Evolutionary conservation across 2,329 filamentous ascomycete genomes (phyloP).

Genomic region (Acrocalymma vagum): DNA sequence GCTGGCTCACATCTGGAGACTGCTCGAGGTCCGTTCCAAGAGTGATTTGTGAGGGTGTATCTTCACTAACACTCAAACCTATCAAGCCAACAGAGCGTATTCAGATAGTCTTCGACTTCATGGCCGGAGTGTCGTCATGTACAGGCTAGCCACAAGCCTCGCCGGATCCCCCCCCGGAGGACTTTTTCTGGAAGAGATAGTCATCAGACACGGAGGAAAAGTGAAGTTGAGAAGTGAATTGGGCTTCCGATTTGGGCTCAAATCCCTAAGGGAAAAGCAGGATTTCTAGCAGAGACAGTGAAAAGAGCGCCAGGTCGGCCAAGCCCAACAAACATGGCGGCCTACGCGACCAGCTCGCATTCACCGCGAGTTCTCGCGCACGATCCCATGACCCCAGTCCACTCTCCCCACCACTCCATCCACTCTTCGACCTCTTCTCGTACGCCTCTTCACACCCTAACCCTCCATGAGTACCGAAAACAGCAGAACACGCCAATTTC

Average conservation of each 20-base stretch:
- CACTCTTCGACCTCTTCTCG: conserved; percentile 41
- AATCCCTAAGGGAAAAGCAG: too few species aligned
- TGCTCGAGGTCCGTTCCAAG: too few species aligned
- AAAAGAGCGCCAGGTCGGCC: not conserved
- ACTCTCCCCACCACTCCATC: conserved; percentile 48
- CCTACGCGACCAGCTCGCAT: conserved; percentile 25
- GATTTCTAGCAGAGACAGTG: not conserved
- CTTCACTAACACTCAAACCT: too few species aligned
- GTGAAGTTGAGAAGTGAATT: too few species aligned
- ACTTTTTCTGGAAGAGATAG: conserved; percentile 16
- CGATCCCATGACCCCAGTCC: conserved; percentile 41
- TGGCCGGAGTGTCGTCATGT: conserved; percentile 19
- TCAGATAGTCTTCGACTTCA: conserved; percentile 2
- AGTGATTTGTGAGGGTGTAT: too few species aligned
- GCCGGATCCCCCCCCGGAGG: conserved; percentile 10
- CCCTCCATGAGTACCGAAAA: conserved; percentile 50
- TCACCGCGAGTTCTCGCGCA: conserved; percentile 29
- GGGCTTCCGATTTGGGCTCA: too few species aligned
- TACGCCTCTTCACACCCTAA: conserved; percentile 43
- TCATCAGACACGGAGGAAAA: conserved; percentile 6
- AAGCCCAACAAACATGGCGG: conserved; percentile 27
- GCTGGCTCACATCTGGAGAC: too few species aligned
- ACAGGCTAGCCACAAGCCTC: conserved; percentile 10
- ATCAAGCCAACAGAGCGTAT: too few species aligned
- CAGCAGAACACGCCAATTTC: conserved; percentile 45